A percentile compares a stretch with the other conserved stretches of the same genome.
These are phyloP conservation scores for Thermoascus crustaceus DNA, from an alignment of 2,329 filamentous ascomycete genomes.

Conservation along the genomic window DNA sequence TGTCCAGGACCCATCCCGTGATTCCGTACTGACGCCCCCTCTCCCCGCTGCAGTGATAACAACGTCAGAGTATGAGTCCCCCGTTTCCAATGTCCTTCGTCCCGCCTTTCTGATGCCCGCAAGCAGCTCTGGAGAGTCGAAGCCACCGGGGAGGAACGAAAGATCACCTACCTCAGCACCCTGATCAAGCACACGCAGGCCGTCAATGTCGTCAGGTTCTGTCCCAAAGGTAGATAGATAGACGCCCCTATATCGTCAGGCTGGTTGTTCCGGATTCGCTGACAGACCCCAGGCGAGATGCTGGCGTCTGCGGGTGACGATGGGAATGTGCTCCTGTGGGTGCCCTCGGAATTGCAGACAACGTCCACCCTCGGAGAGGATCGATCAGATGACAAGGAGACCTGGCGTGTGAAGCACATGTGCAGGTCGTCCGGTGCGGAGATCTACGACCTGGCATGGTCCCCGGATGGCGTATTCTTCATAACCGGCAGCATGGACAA, in stretches of 20 bases:
- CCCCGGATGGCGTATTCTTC: slow-evolving; percentile 90
- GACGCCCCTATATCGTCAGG: slow-evolving; percentile 1
- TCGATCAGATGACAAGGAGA: slow-evolving; percentile 84
- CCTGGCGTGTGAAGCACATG: slow-evolving; percentile 96
- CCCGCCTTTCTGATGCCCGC: slow-evolving; percentile 29
- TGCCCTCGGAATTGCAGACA: slow-evolving; percentile 69
- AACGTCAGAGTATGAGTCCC: slow-evolving; percentile 69
- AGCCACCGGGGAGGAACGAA: slow-evolving; percentile 72
- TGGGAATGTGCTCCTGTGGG: slow-evolving; percentile 94
- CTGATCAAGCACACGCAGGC: slow-evolving; percentile 91
- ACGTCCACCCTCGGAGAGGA: slow-evolving; percentile 70
- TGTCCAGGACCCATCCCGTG: background rate
- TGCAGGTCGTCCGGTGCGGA: slow-evolving; percentile 89
- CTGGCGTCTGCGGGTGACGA: slow-evolving; percentile 94
- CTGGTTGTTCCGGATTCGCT: slow-evolving; percentile 11
- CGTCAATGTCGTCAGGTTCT: slow-evolving; percentile 95
- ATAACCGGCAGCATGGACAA: slow-evolving; percentile 99
- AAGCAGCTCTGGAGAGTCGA: slow-evolving; percentile 84
- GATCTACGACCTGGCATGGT: slow-evolving; percentile 98
- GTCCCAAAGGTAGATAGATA: slow-evolving; percentile 64
- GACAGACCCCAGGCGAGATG: slow-evolving; percentile 61
- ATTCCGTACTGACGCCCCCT: slow-evolving; percentile 10
- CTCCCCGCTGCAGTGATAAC: slow-evolving; percentile 58
- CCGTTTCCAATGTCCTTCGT: slow-evolving; percentile 11
- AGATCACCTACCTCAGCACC: slow-evolving; percentile 85